Base-by-base conservation (phyloP, 805 yeast genomes). In the Starmerella bombicola region DNA sequence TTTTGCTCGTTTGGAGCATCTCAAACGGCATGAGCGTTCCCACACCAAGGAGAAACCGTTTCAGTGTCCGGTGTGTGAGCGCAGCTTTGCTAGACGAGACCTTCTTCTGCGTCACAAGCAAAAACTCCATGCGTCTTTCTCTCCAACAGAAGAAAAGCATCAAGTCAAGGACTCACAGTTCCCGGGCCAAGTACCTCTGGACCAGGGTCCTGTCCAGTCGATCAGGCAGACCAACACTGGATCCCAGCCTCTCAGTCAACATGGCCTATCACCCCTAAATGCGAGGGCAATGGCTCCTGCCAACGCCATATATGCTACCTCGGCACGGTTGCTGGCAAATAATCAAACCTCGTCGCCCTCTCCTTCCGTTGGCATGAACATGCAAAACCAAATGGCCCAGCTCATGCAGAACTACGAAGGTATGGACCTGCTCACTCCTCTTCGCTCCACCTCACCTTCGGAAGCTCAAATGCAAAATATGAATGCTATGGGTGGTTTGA, bases 11-110 rank as follows among this genome's bases (percentile, higher is more conserved):
- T 68, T 83, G 36, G 98, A 88, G 61, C 98, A 88, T 61, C 68
- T 91, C 55, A 85, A 82, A 60, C 76, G 98, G 43, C 98, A 88
- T 57, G 93, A 85, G 53, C 67, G 96, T 30, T 78, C 93, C 0
- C 98, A 88, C 59, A 88, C 98, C 8, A 83, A 86, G 58, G 96
- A 86, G 61, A 85, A 85, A 58, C 97, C 97, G 1, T 88, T 80
- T 63, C 91, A 83, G 57, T 88, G 98, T 63, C 93, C 93, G 2
- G 86, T 86, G 7, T 88, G 97, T 61, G 96, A 94, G 25, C 74
- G 97, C 37, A 81, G 95, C 56, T 88, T 91, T 64, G 96, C 97
- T 4, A 68, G 98, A 42, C 66, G 96, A 5, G 70, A 66, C 42
- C 53, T 66, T 41, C 52, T 91, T 22, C 68, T 91, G 40, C 71